Percentiles rank a stretch among this genome's conserved stretches.
Evolutionary conservation across 2,329 filamentous ascomycete species (phyloP).

Genomic region (Colletotrichum musae): DNA sequence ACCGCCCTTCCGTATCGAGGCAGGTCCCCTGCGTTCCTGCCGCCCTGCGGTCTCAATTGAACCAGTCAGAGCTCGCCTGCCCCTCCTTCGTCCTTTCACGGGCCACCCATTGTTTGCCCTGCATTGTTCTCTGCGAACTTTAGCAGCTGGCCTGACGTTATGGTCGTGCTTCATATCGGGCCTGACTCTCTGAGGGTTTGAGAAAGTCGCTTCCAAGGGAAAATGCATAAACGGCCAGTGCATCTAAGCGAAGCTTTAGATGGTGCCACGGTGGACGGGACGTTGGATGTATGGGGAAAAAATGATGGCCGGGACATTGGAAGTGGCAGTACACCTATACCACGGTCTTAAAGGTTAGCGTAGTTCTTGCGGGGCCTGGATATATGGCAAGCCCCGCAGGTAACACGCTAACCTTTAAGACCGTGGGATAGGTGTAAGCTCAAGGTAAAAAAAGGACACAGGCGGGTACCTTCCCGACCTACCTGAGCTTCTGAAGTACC

Average conservation of each 20-base stretch:
- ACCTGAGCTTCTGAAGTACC: too few relatives aligned
- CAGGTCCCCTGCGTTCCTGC: constrained; percentile 39
- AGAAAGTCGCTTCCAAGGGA: not conserved
- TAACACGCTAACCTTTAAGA: too few relatives aligned
- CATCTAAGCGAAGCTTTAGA: not conserved
- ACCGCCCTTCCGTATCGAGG: constrained; percentile 41
- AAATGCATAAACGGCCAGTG: not conserved
- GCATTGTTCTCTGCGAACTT: constrained; percentile 17
- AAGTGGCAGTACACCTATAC: too few relatives aligned
- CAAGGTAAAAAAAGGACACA: too few relatives aligned
- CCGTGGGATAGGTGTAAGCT: too few relatives aligned
- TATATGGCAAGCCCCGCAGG: too few relatives aligned
- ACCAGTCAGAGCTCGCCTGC: constrained; percentile 21
- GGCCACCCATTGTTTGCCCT: constrained; percentile 18
- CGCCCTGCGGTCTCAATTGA: constrained; percentile 1
- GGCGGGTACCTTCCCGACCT: too few relatives aligned
- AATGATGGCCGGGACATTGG: not conserved
- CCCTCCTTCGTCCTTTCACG: constrained; percentile 21
- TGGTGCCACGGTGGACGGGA: too few relatives aligned
- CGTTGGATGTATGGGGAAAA: not conserved
- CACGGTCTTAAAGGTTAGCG: too few relatives aligned
- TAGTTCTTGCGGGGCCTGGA: too few relatives aligned
- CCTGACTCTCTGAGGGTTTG: constrained; percentile 16
- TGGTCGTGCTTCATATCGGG: constrained; percentile 1
- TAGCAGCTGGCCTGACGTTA: constrained; percentile 22